Evolutionary conservation across 2,329 filamentous ascomycete genomes (phyloP).

Genomic region (Fusarium ramigenum): DNA sequence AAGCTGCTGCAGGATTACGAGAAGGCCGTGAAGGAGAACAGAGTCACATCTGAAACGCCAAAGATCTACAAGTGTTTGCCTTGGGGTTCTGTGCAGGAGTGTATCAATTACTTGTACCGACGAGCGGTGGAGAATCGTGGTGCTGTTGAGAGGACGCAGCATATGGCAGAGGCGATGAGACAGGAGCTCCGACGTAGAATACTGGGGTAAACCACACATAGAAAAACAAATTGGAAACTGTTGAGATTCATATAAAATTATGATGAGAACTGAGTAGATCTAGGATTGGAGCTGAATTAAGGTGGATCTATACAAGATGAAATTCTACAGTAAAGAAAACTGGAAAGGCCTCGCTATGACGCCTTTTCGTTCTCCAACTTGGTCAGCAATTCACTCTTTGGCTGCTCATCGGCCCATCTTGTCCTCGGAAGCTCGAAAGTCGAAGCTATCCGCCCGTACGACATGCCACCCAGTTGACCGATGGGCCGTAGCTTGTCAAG

Average conservation of each 20-base stretch:
- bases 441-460: conserved; percentile 77
- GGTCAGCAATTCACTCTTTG: not conserved
- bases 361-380: not conserved
- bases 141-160: conserved; percentile 46
- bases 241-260: too few species aligned
- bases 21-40: conserved; percentile 12
- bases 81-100: conserved; percentile 52
- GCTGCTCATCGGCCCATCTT: conserved; percentile 1
- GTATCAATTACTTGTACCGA: conserved; percentile 50
- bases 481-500: conserved; percentile 80
- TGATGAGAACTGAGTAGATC: too few species aligned
- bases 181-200: conserved; percentile 43
- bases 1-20: conserved; percentile 53
- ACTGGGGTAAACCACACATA: conserved; percentile 1
- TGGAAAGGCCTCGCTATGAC: too few species aligned
- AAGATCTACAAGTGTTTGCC: conserved; percentile 51
- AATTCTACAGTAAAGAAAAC: too few species aligned
- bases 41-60: conserved; percentile 27
- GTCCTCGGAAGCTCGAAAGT: conserved; percentile 71
- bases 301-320: not conserved
- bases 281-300: not conserved
- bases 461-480: conserved; percentile 85
- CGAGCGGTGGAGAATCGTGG: conserved; percentile 52
- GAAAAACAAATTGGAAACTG: too few species aligned
- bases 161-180: conserved; percentile 44